A percentile compares a stretch with the other conserved stretches of the same genome.
These are phyloP conservation scores for Cicer arietinum DNA, from an alignment of 306 rosid species.

Conservation along the genomic window DNA sequence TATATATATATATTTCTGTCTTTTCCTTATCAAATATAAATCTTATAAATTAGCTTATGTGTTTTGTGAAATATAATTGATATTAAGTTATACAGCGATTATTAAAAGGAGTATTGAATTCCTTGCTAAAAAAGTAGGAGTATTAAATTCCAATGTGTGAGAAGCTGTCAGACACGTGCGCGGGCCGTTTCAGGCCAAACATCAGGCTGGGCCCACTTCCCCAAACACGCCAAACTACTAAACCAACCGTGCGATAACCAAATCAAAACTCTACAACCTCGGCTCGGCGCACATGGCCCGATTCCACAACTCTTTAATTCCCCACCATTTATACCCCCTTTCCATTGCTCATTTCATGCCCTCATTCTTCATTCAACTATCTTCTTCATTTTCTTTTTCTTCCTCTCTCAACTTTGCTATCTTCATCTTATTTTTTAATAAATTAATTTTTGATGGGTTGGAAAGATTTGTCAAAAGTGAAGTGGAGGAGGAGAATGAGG, in stretches of 20 bases:
- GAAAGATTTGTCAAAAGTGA: conserved; percentile 51
- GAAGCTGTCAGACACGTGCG: too few relatives aligned
- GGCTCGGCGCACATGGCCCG: conserved; percentile 64
- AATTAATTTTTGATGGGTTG: conserved; percentile 27
- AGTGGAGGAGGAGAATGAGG: conserved; percentile 50
- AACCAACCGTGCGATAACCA: conserved; percentile 34
- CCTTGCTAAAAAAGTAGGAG: too few relatives aligned
- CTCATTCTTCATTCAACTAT: background rate
- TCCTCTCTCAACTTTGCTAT: background rate
- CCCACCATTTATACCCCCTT: conserved; percentile 51
- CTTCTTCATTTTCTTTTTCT: too few relatives aligned
- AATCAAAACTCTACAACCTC: background rate
- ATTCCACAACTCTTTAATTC: conserved; percentile 31
- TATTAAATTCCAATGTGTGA: too few relatives aligned
- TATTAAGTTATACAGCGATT: too few relatives aligned
- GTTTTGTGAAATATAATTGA: too few relatives aligned
- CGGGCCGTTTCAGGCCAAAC: too few relatives aligned
- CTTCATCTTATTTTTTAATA: background rate
- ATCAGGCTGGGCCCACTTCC: conserved; percentile 42
- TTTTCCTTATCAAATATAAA: too few relatives aligned
- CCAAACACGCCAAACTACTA: conserved; percentile 56
- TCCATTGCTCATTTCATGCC: conserved; percentile 40
- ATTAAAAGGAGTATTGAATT: too few relatives aligned
- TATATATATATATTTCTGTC: too few relatives aligned
- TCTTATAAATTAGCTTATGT: too few relatives aligned